Conservation (phyloP, 2,329 filamentous ascomycete genomes). For the Clonostachys solani region DNA sequence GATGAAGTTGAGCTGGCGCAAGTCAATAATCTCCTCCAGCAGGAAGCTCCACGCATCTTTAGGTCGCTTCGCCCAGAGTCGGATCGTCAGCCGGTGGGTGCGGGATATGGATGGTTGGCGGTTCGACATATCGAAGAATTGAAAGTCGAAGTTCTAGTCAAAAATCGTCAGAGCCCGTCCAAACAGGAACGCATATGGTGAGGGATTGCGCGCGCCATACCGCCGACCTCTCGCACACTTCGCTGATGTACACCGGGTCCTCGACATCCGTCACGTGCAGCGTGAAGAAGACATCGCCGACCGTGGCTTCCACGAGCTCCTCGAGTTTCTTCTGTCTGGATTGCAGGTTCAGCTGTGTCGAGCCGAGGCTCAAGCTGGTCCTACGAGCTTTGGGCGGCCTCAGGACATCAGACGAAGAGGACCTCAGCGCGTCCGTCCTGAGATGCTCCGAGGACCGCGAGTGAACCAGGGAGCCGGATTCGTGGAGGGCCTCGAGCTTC, state of each 20-base stretch:
- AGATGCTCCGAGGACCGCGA: conserved; percentile 51
- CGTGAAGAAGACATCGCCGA: conserved; percentile 88
- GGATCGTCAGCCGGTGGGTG: conserved; percentile 59
- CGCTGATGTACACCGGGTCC: conserved; percentile 87
- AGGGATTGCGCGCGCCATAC: conserved; percentile 22
- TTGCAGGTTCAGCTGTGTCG: conserved; percentile 34
- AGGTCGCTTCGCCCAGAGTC: conserved; percentile 66
- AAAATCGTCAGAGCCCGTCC: conserved; percentile 1
- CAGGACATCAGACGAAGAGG: conserved; percentile 5
- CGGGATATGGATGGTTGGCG: conserved; percentile 63
- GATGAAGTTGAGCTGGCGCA: conserved; percentile 74
- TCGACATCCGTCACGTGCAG: conserved; percentile 63
- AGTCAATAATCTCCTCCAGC: conserved; percentile 66
- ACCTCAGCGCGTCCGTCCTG: conserved; percentile 20
- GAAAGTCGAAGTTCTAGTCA: conserved; percentile 78
- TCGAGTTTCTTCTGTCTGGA: conserved; percentile 72
- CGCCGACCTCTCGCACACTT: conserved; percentile 73
- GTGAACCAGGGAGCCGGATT: conserved; percentile 44
- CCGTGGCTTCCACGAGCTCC: conserved; percentile 62
- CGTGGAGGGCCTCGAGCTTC: conserved; percentile 54
- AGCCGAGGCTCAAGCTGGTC: conserved; percentile 40
- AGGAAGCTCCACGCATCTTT: conserved; percentile 53
- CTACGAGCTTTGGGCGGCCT: conserved; percentile 19
- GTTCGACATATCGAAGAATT: conserved; percentile 71
- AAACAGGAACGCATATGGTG: background rate